These are phyloP conservation scores for Porcisia hertigi DNA, from an alignment of 208 protist species.

Conservation along the genomic window DNA sequence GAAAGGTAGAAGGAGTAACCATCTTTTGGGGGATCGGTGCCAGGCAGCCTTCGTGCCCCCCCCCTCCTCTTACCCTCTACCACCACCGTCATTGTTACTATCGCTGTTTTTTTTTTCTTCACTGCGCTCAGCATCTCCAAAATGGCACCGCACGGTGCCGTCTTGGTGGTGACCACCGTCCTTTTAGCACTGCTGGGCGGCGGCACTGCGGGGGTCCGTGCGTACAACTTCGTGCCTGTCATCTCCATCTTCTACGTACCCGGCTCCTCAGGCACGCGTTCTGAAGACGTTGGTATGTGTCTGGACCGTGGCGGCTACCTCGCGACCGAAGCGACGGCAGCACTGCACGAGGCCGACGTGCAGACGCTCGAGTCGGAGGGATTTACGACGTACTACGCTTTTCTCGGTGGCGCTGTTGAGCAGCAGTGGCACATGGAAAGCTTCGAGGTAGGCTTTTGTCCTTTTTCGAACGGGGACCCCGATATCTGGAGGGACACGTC, in stretches of 20 bases:
- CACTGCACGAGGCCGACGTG: slow-evolving; percentile 21
- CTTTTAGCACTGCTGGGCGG: slow-evolving; percentile 3
- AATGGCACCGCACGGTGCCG: slow-evolving; percentile 3
- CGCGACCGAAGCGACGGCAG: slow-evolving; percentile 27
- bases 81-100: not conserved
- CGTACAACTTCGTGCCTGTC: slow-evolving; percentile 18
- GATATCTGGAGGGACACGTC: not conserved
- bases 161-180: not conserved
- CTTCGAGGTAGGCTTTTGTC: not conserved
- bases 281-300: slow-evolving; percentile 13
- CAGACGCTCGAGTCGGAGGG: slow-evolving; percentile 9
- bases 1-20: too few species aligned
- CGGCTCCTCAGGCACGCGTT: not conserved
- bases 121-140: not conserved
- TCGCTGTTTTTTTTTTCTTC: not conserved
- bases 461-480: not conserved
- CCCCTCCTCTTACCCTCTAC: not conserved
- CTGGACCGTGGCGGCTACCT: slow-evolving; percentile 25
- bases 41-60: not conserved
- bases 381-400: slow-evolving; percentile 26
- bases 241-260: slow-evolving; percentile 14
- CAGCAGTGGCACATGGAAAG: slow-evolving; percentile 1
- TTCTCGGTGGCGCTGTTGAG: slow-evolving; percentile 28
- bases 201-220: not conserved
- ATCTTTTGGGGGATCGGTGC: too few species aligned